A percentile compares a stretch with the other conserved stretches of the same genome.
phyloP scores from a whole-genome alignment of 2,329 filamentous ascomycete genomes.

The Cordyceps sp. region DNA sequence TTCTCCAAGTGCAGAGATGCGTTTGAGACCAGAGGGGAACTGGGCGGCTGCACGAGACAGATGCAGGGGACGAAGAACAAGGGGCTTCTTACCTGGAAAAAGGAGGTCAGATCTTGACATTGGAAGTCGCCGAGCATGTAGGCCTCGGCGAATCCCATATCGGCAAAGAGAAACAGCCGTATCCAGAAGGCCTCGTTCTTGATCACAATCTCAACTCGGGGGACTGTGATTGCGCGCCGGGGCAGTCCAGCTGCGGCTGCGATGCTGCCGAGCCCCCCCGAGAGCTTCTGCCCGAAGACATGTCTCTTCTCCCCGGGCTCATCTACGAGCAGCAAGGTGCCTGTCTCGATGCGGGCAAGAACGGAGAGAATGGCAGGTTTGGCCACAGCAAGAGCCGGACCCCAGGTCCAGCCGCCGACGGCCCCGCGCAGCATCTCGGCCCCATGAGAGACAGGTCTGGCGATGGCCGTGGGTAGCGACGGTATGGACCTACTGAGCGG shows the following conservation, averaged over 20 bases:
- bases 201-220: constrained; percentile 38
- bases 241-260: constrained; percentile 17
- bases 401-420: constrained; percentile 29
- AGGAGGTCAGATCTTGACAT: constrained; percentile 47
- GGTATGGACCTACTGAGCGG: constrained; percentile 8
- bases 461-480: constrained; percentile 19
- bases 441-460: constrained; percentile 20
- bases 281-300: constrained; percentile 28
- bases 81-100: constrained; percentile 38
- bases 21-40: not conserved
- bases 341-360: constrained; percentile 27
- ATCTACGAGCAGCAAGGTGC: constrained; percentile 31
- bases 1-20: not conserved
- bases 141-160: constrained; percentile 60
- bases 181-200: constrained; percentile 56
- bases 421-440: constrained; percentile 22
- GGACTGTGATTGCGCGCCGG: constrained; percentile 17
- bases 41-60: not conserved
- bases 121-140: constrained; percentile 60
- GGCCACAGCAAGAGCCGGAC: constrained; percentile 26
- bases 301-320: constrained; percentile 23
- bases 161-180: constrained; percentile 49
- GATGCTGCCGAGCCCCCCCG: constrained; percentile 15
- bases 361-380: constrained; percentile 27
- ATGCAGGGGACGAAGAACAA: not conserved